Percentiles rank a stretch among this genome's conserved stretches.
Conservation (phyloP, 2,329 filamentous ascomycete species). For the Raffaelea albimanens region DNA sequence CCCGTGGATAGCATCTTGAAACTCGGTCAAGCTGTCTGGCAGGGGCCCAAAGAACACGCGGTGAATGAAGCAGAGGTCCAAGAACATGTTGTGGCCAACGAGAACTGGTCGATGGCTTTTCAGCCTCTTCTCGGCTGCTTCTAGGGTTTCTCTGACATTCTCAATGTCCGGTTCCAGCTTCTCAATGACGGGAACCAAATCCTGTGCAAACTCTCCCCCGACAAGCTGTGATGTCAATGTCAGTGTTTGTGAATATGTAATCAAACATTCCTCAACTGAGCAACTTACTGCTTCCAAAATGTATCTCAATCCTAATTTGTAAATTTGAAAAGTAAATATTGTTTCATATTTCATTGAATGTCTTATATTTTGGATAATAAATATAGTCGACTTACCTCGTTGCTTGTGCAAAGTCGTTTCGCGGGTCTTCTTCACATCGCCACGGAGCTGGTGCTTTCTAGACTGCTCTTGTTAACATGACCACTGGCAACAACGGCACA, state of each 20-base stretch:
- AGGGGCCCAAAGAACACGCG: slow-evolving; percentile 50
- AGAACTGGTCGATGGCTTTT: slow-evolving; percentile 28
- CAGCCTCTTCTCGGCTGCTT: slow-evolving; percentile 19
- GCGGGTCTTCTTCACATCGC: slow-evolving; percentile 1
- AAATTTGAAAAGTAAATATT: neutral
- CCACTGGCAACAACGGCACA: too few species aligned
- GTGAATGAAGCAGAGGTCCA: slow-evolving; percentile 55
- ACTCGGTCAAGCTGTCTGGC: slow-evolving; percentile 43
- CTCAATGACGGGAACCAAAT: neutral
- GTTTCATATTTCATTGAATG: too few species aligned
- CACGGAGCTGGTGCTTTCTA: slow-evolving; percentile 1
- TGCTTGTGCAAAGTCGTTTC: slow-evolving; percentile 10
- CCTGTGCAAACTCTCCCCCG: slow-evolving; percentile 18
- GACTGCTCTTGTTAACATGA: too few species aligned
- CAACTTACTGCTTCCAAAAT: slow-evolving; percentile 21
- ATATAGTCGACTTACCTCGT: slow-evolving; percentile 6
- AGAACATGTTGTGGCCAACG: slow-evolving; percentile 57
- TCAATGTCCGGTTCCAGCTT: too few species aligned
- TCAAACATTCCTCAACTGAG: neutral
- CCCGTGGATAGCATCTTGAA: slow-evolving; percentile 37
- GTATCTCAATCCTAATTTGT: slow-evolving; percentile 15
- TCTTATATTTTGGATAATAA: neutral
- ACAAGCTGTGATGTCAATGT: slow-evolving; percentile 12
- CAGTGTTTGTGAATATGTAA: neutral
- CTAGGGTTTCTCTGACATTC: slow-evolving; percentile 4